Evolutionary conservation across 2,329 filamentous ascomycete genomes (phyloP).

Genomic region (Coleophoma crateriformis): DNA sequence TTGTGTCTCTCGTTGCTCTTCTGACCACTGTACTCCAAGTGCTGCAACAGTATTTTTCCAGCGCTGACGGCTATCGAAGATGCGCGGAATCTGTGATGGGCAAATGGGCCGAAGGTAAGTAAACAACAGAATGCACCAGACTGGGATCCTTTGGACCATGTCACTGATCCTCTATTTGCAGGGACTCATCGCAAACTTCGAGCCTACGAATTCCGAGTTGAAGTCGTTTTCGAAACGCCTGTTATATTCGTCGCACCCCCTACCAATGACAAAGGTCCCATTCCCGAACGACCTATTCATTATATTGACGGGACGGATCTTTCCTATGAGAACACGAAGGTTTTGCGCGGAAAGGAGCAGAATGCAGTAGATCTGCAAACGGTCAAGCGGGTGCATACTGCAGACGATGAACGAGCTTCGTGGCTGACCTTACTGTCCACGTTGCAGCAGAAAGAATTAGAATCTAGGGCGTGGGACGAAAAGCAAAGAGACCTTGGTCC

Average conservation of each 20-base stretch:
- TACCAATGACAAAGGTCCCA: constrained; percentile 20
- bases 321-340: constrained; percentile 17
- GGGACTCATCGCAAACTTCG: constrained; percentile 25
- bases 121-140: too few relatives aligned
- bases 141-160: too few relatives aligned
- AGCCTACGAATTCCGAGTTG: constrained; percentile 28
- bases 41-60: constrained; percentile 31
- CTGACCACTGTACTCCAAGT: constrained; percentile 25
- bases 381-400: constrained; percentile 38
- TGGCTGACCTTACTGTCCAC: constrained; percentile 47
- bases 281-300: constrained; percentile 12
- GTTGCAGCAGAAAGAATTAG: constrained; percentile 42
- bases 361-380: constrained; percentile 7
- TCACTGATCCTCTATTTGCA: too few relatives aligned
- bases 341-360: constrained; percentile 9
- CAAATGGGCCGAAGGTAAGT: constrained; percentile 16
- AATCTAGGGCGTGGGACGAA: constrained; percentile 38
- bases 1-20: constrained; percentile 29
- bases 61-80: constrained; percentile 31
- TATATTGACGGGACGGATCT: constrained; percentile 19
- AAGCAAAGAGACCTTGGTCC: background rate
- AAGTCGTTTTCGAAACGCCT: constrained; percentile 30
- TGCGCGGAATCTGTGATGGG: constrained; percentile 30
- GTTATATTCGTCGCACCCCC: constrained; percentile 26
- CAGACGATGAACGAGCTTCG: constrained; percentile 50